Evolutionary conservation across 331 rosid species (phyloP).

Genomic region (Rhamnella rubrinervis): DNA sequence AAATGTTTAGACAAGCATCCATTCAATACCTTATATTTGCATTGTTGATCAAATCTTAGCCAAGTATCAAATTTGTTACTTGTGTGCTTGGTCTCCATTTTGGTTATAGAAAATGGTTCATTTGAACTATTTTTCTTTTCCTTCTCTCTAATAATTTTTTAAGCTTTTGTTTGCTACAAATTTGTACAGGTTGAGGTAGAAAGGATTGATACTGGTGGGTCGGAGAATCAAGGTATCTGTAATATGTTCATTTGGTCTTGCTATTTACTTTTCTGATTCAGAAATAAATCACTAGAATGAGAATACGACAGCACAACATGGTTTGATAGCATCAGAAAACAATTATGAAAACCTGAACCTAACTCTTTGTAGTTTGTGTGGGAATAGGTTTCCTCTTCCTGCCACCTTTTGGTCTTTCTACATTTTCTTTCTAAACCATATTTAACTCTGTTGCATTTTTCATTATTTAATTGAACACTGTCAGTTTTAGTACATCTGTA

Average conservation of each 20-base stretch:
- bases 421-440: not conserved
- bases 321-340: not conserved
- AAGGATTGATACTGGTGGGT: constrained; percentile 71
- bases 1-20: too few species aligned
- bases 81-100: not conserved
- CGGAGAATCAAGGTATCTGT: constrained; percentile 51
- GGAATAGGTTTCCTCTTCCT: not conserved
- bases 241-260: constrained; percentile 3
- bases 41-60: constrained; percentile 1
- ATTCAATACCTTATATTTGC: too few species aligned
- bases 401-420: not conserved
- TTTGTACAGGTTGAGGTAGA: constrained; percentile 85
- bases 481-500: too few species aligned
- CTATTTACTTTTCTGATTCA: constrained; percentile 4
- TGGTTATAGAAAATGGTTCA: not conserved
- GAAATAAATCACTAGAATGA: constrained; percentile 3
- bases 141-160: not conserved
- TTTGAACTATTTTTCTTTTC: not conserved
- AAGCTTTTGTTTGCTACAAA: too few species aligned
- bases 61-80: not conserved
- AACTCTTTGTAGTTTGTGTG: not conserved
- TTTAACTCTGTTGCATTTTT: not conserved
- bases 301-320: not conserved
- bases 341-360: not conserved
- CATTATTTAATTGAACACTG: not conserved